These are phyloP conservation scores for Exophiala spinifera DNA, from an alignment of 2,329 filamentous ascomycete genomes.

Conservation along the genomic window DNA sequence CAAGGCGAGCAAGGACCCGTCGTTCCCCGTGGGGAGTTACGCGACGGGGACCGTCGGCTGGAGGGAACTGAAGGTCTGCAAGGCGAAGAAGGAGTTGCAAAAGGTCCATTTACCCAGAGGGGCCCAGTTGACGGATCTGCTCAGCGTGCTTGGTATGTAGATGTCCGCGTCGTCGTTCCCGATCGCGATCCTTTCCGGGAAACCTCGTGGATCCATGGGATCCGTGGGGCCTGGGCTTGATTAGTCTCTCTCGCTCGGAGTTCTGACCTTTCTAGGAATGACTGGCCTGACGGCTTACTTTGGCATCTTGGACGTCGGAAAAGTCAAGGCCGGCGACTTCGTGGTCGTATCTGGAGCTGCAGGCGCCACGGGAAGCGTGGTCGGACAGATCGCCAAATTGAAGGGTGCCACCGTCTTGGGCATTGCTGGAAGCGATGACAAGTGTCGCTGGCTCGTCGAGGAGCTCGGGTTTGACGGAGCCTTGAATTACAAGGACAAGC, in stretches of 20 bases:
- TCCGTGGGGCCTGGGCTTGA: no score
- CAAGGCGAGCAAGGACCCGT: conserved; percentile 56
- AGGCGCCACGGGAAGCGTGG: conserved; percentile 73
- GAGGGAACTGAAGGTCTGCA: conserved; percentile 62
- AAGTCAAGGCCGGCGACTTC: conserved; percentile 66
- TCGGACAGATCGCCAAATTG: conserved; percentile 74
- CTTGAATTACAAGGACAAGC: conserved; percentile 65
- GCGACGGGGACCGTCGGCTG: conserved; percentile 59
- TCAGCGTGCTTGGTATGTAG: conserved; percentile 51
- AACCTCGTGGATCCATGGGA: no score
- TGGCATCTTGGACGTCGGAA: conserved; percentile 66
- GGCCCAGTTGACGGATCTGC: conserved; percentile 56
- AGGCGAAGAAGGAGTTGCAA: conserved; percentile 52
- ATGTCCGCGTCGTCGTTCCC: no score
- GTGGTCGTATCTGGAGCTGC: conserved; percentile 77
- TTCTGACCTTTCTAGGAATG: conserved; percentile 53
- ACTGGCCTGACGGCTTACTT: conserved; percentile 75
- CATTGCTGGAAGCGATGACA: conserved; percentile 64
- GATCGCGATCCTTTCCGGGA: no score
- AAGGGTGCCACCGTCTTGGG: conserved; percentile 64
- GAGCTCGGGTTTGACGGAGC: conserved; percentile 66
- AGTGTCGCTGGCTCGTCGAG: conserved; percentile 62
- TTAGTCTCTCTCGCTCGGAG: no score
- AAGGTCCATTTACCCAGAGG: conserved; percentile 45
- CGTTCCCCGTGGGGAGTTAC: conserved; percentile 56